A percentile compares a stretch with the other conserved stretches of the same genome.
Evolutionary conservation across 2,329 filamentous ascomycete genomes (phyloP).

Genomic region (Aspergillus vadensis): DNA sequence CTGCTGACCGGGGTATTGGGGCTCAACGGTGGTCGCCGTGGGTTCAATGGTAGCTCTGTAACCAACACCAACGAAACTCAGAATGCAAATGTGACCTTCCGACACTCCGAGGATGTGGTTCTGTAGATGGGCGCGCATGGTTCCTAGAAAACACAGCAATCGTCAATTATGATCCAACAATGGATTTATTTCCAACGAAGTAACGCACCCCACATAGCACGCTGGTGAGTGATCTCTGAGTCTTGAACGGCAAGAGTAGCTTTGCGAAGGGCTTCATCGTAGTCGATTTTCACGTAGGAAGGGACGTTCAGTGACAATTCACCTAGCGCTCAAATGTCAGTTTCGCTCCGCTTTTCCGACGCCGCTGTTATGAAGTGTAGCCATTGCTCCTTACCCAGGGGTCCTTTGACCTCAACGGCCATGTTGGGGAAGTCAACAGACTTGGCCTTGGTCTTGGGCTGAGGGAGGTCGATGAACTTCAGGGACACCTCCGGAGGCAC

Average conservation of each 20-base stretch:
- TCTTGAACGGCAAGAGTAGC: slow-evolving; percentile 72
- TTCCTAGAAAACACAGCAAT: slow-evolving; percentile 60
- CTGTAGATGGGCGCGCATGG: slow-evolving; percentile 83
- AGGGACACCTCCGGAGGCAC: slow-evolving; percentile 84
- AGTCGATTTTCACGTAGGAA: slow-evolving; percentile 70
- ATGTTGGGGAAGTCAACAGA: slow-evolving; percentile 64
- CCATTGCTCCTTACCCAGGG: slow-evolving; percentile 60
- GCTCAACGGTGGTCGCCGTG: slow-evolving; percentile 64
- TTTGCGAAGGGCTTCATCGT: slow-evolving; percentile 65
- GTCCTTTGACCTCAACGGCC: slow-evolving; percentile 73
- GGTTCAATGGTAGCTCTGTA: slow-evolving; percentile 88
- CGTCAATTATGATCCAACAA: slow-evolving; percentile 21
- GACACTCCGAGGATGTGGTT: slow-evolving; percentile 92
- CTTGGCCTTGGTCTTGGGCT: slow-evolving; percentile 60
- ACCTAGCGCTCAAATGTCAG: slow-evolving; percentile 50
- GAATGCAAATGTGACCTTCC: slow-evolving; percentile 91
- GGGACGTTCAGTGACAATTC: slow-evolving; percentile 78
- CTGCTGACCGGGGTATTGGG: slow-evolving; percentile 77
- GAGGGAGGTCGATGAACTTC: slow-evolving; percentile 64
- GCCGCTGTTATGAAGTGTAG: not conserved
- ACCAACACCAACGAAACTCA: slow-evolving; percentile 91
- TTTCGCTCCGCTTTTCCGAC: slow-evolving; percentile 12
- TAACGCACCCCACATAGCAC: slow-evolving; percentile 89
- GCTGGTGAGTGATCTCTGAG: slow-evolving; percentile 69
- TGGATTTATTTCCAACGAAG: not conserved